A percentile compares a stretch with the other conserved stretches of the same genome.
Evolutionary conservation across 2,329 filamentous ascomycete species (phyloP).

Genomic region (Botrytis deweyae): DNA sequence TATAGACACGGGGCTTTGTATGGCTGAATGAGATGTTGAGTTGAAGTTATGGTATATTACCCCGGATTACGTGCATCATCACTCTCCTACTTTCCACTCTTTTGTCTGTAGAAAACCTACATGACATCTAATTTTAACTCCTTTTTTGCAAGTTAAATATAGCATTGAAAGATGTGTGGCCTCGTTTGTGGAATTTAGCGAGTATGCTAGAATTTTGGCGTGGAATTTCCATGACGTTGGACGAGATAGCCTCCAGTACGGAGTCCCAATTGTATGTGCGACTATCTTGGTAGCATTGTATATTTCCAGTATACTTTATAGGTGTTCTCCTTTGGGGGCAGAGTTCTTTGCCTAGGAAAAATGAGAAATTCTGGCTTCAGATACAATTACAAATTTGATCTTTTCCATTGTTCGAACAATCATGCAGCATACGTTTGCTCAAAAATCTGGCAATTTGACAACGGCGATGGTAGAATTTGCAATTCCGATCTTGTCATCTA

Average conservation of each 20-base stretch:
- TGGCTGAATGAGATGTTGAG: neutral
- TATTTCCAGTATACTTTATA: neutral
- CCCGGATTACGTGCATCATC: neutral
- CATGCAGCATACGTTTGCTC: neutral
- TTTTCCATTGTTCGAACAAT: neutral
- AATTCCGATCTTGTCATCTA: neutral
- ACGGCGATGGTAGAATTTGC: no score
- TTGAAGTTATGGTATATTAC: neutral
- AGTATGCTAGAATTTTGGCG: neutral
- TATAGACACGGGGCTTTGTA: neutral
- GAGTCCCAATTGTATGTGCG: neutral
- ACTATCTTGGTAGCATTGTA: neutral
- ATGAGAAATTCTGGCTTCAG: neutral
- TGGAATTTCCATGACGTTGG: neutral
- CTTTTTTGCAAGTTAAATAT: neutral
- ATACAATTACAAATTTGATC: neutral
- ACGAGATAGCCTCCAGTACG: neutral
- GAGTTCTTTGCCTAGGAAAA: neutral
- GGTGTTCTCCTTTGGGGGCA: accelerated
- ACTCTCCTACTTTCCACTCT: neutral
- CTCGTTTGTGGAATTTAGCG: neutral
- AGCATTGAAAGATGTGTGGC: neutral
- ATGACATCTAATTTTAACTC: neutral
- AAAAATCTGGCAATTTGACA: neutral
- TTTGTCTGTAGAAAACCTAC: neutral